Percentiles rank a stretch among this genome's conserved stretches.
Conservation (phyloP, 2,329 filamentous ascomycete genomes). For the Fusarium anthophilum region DNA sequence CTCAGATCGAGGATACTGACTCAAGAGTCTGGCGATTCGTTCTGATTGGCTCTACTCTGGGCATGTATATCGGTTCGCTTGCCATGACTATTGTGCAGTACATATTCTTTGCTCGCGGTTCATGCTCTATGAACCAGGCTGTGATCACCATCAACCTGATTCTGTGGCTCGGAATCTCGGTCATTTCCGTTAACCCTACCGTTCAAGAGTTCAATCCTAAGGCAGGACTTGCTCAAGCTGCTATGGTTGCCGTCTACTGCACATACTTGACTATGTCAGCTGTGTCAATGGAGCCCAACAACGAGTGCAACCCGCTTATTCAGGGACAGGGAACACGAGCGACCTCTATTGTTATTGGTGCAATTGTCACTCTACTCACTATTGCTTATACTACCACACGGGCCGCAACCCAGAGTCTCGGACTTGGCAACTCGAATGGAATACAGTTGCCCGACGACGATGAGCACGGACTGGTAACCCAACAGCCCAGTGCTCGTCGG, state of each 20-base stretch:
- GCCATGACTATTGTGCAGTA: conserved; percentile 98
- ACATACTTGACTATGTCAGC: conserved; percentile 98
- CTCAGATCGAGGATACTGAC: conserved; percentile 90
- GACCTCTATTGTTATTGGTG: conserved; percentile 90
- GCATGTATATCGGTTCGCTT: conserved; percentile 91
- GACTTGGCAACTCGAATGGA: conserved; percentile 62
- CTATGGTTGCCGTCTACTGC: conserved; percentile 97
- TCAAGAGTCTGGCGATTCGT: conserved; percentile 85
- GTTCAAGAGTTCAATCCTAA: conserved; percentile 93
- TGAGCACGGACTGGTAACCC: conserved; percentile 88
- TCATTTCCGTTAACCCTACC: conserved; percentile 86
- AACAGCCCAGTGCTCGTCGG: conserved; percentile 80
- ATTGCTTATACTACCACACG: conserved; percentile 98
- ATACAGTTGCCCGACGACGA: conserved; percentile 75
- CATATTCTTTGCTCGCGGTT: conserved; percentile 85
- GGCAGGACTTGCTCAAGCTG: conserved; percentile 94
- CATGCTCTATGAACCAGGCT: conserved; percentile 95
- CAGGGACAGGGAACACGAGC: conserved; percentile 87
- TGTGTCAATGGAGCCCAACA: conserved; percentile 96
- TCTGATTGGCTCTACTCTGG: conserved; percentile 88
- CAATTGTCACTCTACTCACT: conserved; percentile 94
- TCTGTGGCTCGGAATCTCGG: conserved; percentile 81
- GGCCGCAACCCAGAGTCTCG: conserved; percentile 89
- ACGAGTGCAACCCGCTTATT: conserved; percentile 94
- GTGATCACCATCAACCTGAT: conserved; percentile 95